Evolutionary conservation across 305 asterid species (phyloP), one percentile per base, ranked within the genome.

Genomic region (Plantago lanceolata): DNA sequence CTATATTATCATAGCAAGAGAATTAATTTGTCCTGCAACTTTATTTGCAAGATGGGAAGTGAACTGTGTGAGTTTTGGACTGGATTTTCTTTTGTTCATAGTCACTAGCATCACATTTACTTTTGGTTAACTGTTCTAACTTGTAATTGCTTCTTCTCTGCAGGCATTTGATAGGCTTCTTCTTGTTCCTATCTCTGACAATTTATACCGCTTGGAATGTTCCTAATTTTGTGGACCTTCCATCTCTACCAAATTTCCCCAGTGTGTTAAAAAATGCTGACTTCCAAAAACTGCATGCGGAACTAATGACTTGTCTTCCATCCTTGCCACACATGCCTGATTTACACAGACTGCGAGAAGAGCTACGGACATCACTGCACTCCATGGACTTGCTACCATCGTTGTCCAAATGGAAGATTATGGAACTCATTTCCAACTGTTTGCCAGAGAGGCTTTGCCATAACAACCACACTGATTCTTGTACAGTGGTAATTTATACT

Each of bases 81-180:
- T 52, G 31, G 13, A 52, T 52, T n/a, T 20, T 20, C n/a, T 24
- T 24, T 12, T 54, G 19, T 33, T 33, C 40, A 33, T 33, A 11
- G 6, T 8, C 9, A 33, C 8, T 5, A 7, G 40, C 40, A 33
- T 33, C 40, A 33, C 40, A 7, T 33, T 33, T 33, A 33, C 40
- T 33, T n/a, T 33, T 33, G 11, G 40, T 33, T 5, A 33, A 33
- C 24, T 14, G 40, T 24, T 21, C 35, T 53, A 31, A 51, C 16
- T 52, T 19, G 59, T 13, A 53, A 40, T 26, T 63, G 15, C 71
- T 65, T 69, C 57, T 58, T 40, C 68, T 63, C 63, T 73, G 80
- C 92, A 90, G 99, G 86, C 99, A 94, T 79, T 86, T 94, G 81
- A 85, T 94, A 70, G 99, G 99, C 64, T 94, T 94, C 89, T 88